Percentiles rank a stretch among this genome's conserved stretches.
phyloP scores from a whole-genome alignment of 345 rosid species.

The Luvunga scandens region DNA sequence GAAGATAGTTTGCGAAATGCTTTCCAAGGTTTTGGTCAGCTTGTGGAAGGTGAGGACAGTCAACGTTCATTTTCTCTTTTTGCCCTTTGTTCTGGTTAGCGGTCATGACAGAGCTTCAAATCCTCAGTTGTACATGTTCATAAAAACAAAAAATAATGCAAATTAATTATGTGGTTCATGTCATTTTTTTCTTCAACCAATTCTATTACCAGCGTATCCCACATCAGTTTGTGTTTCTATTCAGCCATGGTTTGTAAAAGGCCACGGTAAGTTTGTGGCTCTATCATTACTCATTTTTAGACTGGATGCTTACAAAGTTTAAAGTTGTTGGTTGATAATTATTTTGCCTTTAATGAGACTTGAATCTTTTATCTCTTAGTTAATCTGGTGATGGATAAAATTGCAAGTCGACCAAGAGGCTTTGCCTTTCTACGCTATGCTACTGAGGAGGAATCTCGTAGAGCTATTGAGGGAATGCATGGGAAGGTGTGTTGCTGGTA shows the following conservation, averaged over 20 bases:
- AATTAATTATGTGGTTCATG: no score
- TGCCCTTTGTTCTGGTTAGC: neutral
- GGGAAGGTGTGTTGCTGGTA: conserved; percentile 55
- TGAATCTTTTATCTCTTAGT: conserved; percentile 27
- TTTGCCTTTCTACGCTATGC: conserved; percentile 73
- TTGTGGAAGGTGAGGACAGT: conserved; percentile 46
- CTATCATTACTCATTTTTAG: neutral
- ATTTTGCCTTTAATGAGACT: neutral
- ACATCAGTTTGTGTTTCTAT: no score
- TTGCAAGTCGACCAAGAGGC: conserved; percentile 76
- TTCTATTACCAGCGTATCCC: no score
- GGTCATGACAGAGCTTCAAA: no score
- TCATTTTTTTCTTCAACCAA: no score
- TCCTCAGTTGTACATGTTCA: no score
- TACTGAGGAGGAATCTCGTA: conserved; percentile 66
- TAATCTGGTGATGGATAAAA: conserved; percentile 77
- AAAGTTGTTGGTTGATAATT: neutral
- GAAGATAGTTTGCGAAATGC: conserved; percentile 69
- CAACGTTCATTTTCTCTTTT: neutral
- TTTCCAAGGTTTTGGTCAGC: conserved; percentile 62
- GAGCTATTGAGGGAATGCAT: conserved; percentile 83
- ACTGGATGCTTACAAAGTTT: neutral
- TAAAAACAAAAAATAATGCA: no score
- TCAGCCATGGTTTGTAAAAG: no score
- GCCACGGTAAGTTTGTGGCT: no score